Percentiles rank a stretch among this genome's conserved stretches.
phyloP scores from a whole-genome alignment of 768 basidiomycete genomes.

The Rhodotorula sphaerocarpa region DNA sequence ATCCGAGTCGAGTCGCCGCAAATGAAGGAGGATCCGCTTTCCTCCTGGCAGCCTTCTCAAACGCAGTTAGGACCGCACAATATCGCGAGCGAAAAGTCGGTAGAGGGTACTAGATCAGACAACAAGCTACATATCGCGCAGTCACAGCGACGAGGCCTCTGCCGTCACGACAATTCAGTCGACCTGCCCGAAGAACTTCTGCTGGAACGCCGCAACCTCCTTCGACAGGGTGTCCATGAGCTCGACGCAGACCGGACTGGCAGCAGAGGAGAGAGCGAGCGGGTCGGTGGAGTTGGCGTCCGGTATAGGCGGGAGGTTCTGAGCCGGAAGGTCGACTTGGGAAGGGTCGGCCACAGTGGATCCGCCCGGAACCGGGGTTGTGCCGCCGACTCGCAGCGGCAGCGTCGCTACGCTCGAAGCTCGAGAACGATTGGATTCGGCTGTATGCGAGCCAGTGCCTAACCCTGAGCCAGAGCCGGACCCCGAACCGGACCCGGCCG shows the following conservation, averaged over 20 bases:
- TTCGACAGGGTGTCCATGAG: background rate
- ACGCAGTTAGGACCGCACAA: too few species aligned
- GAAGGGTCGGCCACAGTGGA: background rate
- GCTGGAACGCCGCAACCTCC: slow-evolving; percentile 7
- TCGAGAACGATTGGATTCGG: background rate
- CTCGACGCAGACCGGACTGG: background rate
- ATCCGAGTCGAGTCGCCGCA: too few species aligned
- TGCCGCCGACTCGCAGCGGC: background rate
- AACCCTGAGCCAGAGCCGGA: background rate
- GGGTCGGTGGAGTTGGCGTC: background rate
- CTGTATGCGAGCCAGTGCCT: too few species aligned
- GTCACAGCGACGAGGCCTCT: too few species aligned
- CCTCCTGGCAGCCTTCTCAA: too few species aligned
- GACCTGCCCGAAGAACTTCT: slow-evolving; percentile 1
- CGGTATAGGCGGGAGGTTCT: background rate
- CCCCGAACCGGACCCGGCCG: background rate
- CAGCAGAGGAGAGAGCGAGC: background rate
- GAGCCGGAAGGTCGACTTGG: background rate
- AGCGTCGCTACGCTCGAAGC: background rate
- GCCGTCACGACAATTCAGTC: too few species aligned
- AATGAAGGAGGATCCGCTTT: too few species aligned
- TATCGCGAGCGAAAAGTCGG: too few species aligned
- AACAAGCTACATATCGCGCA: too few species aligned
- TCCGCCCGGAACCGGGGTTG: background rate
- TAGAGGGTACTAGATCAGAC: too few species aligned